Percentiles rank a stretch among this genome's conserved stretches.
Evolutionary conservation across 352 stramenopile species (phyloP).

Genomic region (Thraustochytrium striatum): DNA sequence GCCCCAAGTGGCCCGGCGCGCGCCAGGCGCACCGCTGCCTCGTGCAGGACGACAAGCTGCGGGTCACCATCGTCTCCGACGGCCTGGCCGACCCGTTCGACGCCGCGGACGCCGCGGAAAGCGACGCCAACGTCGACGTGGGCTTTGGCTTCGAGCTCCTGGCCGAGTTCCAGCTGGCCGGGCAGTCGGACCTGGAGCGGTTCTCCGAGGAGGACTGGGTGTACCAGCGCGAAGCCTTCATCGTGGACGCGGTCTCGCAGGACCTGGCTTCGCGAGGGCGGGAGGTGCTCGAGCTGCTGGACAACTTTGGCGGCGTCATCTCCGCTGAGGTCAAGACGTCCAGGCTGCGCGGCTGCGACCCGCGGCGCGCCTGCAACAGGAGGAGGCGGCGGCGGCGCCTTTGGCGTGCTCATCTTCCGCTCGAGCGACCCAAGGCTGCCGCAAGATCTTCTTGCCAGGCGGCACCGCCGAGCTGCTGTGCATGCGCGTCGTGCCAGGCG

Average conservation of each 20-base stretch:
- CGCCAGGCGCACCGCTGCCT: conserved; percentile 33
- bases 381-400: too few species aligned
- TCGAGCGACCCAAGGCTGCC: too few species aligned
- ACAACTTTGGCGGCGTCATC: not conserved
- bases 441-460: too few species aligned
- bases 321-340: conserved; percentile 26
- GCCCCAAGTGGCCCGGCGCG: conserved; percentile 2
- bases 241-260: conserved; percentile 34
- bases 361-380: too few species aligned
- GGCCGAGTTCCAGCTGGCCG: too few species aligned
- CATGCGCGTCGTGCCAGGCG: too few species aligned
- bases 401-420: too few species aligned
- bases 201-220: conserved; percentile 22
- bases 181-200: too few species aligned
- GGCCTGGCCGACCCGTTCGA: conserved; percentile 17
- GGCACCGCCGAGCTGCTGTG: too few species aligned
- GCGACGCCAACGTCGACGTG: too few species aligned
- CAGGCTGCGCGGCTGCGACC: too few species aligned
- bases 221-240: not conserved
- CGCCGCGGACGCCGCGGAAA: too few species aligned
- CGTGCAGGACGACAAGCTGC: not conserved
- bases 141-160: conserved; percentile 7
- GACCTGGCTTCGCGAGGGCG: not conserved
- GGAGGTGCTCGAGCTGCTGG: not conserved
- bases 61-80: conserved; percentile 26